These are phyloP conservation scores for Plasmodium reichenowi DNA, from an alignment of 169 alveolate species.

Conservation along the genomic window DNA sequence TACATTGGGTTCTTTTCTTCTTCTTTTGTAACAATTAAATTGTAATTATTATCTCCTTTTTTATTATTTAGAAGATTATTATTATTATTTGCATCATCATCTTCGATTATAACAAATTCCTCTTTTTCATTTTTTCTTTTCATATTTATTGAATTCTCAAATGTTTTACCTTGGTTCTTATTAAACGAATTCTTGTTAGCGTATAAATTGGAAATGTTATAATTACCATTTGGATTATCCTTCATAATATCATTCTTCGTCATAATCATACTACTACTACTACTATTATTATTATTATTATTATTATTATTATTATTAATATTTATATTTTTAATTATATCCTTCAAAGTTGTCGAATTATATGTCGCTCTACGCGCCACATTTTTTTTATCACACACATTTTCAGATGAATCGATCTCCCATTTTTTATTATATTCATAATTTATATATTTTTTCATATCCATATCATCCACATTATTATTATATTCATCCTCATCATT, in stretches of 20 bases:
- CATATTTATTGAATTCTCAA: no score
- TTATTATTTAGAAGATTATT: neutral
- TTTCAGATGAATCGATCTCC: slow-evolving; percentile 5
- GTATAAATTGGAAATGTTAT: neutral
- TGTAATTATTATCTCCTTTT: slow-evolving; percentile 10
- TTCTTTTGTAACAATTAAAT: slow-evolving; percentile 15
- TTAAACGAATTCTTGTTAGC: neutral
- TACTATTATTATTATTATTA: neutral
- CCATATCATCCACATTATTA: slow-evolving; percentile 10
- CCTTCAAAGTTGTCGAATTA: neutral
- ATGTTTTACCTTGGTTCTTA: neutral
- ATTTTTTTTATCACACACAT: neutral
- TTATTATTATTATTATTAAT: neutral
- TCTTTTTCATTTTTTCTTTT: neutral
- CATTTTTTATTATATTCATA: slow-evolving; percentile 33
- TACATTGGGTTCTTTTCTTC: neutral
- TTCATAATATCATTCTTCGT: no score
- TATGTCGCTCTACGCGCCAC: neutral
- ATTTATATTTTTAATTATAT: slow-evolving; percentile 4
- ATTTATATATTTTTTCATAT: slow-evolving; percentile 19
- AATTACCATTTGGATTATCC: neutral
- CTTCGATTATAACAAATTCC: neutral
- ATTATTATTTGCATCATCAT: neutral
- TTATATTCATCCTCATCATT: neutral
- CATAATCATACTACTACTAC: neutral